Base-by-base conservation (phyloP, 257 asterid genomes). In the Salvia rosmarinus region DNA sequence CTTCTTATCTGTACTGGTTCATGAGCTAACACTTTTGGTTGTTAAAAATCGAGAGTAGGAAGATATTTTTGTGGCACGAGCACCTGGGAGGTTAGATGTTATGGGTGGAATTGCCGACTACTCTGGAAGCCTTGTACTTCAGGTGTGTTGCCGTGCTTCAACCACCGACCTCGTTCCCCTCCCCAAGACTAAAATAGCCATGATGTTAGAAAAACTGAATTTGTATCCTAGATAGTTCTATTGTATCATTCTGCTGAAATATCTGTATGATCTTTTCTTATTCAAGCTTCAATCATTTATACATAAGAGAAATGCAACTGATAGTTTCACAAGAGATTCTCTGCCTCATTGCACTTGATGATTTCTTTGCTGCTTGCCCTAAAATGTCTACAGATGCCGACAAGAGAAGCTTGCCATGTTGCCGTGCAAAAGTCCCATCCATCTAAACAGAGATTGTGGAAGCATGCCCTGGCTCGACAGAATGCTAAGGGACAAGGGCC, bases 91-190 rank as follows among this genome's bases (percentile, higher is more conserved):
- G 79, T 81, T 95, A 63, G 99, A 95, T 73, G 98, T 95, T 65
- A 91, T 95, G 96, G 99, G 99, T 64, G 99, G 99, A 75, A 91
- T 95, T 72, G 99, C 98, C 17, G 99, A 95, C 86, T 95, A 95
- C 81, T 95, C 99, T 40, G 99, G 99, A 71, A 89, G 99, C 84
- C 97, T 95, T 77, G 99, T 95, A 50, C 84, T 95, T 74, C 99
- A 95, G 98, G 99, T 95, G 75, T 1, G 60, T 39, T 67, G 58
- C 19, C 42, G 30, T 64, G 32, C 63, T 5, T 57, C n/a, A 49
- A 42, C 2, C 6, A 11, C 14, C 17, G 35, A 20, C 37, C 23
- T 57, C 21, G 23, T 25, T 55, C 9, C 9, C 25, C 51, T 32
- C 49, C 11, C 39, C 50, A 46, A 68, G 19, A 50, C 50, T 30